Conservation (phyloP, 148 eudicot genomes). For the Fagopyrum esculentum region DNA sequence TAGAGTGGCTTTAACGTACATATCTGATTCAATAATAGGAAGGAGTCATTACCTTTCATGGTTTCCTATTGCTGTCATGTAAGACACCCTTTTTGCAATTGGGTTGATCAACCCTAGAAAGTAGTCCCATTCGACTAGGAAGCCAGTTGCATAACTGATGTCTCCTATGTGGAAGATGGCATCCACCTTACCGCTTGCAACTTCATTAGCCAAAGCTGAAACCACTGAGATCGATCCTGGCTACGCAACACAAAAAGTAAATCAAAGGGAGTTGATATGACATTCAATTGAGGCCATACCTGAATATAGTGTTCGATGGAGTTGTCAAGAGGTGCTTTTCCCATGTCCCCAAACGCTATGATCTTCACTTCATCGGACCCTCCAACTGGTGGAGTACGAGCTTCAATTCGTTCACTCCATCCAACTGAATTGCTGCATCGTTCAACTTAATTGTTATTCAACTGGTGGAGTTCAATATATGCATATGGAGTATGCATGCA, state of each 20-base stretch:
- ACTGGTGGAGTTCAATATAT: too few relatives aligned
- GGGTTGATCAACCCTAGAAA: conserved; percentile 68
- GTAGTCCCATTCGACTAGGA: conserved; percentile 85
- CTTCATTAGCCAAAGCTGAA: conserved; percentile 52
- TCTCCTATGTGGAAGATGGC: conserved; percentile 80
- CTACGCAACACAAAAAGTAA: conserved; percentile 21
- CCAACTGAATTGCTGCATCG: conserved; percentile 50
- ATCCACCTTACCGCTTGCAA: conserved; percentile 47
- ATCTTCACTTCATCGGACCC: conserved; percentile 64
- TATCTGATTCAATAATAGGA: too few relatives aligned
- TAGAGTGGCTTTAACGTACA: neutral
- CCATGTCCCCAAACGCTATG: conserved; percentile 85
- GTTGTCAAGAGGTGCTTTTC: conserved; percentile 74
- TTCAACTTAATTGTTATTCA: neutral
- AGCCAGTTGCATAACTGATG: conserved; percentile 86
- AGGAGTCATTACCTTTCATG: conserved; percentile 55
- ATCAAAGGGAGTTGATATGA: neutral
- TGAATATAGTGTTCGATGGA: conserved; percentile 79
- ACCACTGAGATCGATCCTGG: conserved; percentile 73
- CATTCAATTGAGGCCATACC: conserved; percentile 1
- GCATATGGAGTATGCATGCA: too few relatives aligned
- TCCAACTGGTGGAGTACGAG: conserved; percentile 59
- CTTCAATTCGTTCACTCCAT: conserved; percentile 53
- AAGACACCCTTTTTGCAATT: conserved; percentile 53
- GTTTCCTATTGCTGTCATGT: conserved; percentile 92